phyloP scores from a whole-genome alignment of 140 eudicot species.

The Senecio squalidus region DNA sequence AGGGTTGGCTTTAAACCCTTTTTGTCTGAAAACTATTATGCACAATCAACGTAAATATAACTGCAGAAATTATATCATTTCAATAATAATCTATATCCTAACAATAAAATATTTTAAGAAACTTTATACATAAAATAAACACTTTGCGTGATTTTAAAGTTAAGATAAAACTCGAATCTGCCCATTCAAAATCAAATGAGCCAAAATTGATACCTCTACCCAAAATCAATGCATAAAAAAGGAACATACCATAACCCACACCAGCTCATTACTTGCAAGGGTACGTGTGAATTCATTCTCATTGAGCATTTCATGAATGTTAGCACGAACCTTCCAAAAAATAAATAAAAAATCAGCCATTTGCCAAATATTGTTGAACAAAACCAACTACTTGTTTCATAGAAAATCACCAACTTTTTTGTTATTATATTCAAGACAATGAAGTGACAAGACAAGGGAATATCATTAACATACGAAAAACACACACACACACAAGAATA shows the following conservation, averaged over 20 bases:
- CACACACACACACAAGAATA: not conserved
- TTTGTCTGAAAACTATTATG: too few relatives aligned
- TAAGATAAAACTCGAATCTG: not conserved
- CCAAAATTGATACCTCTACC: not conserved
- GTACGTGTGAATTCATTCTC: constrained; percentile 42
- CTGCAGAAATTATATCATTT: not conserved
- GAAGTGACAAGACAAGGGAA: not conserved
- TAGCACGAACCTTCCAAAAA: constrained; percentile 44
- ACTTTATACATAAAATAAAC: not conserved
- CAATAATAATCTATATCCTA: not conserved
- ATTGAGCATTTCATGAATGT: constrained; percentile 43
- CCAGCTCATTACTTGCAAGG: constrained; percentile 52
- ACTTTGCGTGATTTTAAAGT: not conserved
- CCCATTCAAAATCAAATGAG: too few relatives aligned
- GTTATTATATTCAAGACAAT: not conserved
- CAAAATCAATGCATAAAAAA: not conserved
- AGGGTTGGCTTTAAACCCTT: too few relatives aligned
- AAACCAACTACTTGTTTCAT: not conserved
- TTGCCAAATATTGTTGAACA: constrained; percentile 2
- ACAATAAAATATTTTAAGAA: not conserved
- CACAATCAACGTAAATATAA: not conserved
- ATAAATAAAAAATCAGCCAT: constrained; percentile 12
- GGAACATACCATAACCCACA: constrained; percentile 55
- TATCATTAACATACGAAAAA: not conserved
- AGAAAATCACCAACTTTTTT: not conserved